A percentile compares a stretch with the other conserved stretches of the same genome.
phyloP scores from a whole-genome alignment of 2,329 filamentous ascomycete species.

The Paramyrothecium sp. region DNA sequence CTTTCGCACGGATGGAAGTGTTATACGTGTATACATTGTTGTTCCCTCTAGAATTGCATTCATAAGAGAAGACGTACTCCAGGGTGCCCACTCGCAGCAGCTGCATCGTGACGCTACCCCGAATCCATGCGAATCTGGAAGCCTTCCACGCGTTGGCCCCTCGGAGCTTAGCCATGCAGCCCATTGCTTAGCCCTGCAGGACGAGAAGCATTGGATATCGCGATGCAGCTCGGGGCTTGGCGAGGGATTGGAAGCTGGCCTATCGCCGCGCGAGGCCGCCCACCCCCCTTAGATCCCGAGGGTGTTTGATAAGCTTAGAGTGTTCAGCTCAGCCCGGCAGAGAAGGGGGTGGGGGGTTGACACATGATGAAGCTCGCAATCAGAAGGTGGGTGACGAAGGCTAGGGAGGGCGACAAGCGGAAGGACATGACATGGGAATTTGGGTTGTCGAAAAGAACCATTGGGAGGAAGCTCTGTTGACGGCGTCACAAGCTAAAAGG shows the following conservation, averaged over 20 bases:
- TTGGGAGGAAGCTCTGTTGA: no score
- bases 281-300: not conserved
- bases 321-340: not conserved
- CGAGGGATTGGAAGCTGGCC: not conserved
- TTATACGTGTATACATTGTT: no score
- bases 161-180: not conserved
- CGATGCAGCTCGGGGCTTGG: not conserved
- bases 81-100: no score
- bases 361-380: no score
- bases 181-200: not conserved
- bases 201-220: not conserved
- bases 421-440: no score
- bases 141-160: not conserved
- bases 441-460: no score
- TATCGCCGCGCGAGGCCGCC: not conserved
- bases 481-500: no score
- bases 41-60: no score
- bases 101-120: no score
- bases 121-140: not conserved
- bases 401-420: not conserved
- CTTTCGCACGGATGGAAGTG: no score
- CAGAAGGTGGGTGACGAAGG: not conserved
- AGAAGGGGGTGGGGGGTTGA: no score
- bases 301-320: not conserved
- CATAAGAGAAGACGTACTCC: no score